A percentile compares a stretch with the other conserved stretches of the same genome.
phyloP scores from a whole-genome alignment of 768 basidiomycete species.

The Leccinellum luteum region DNA sequence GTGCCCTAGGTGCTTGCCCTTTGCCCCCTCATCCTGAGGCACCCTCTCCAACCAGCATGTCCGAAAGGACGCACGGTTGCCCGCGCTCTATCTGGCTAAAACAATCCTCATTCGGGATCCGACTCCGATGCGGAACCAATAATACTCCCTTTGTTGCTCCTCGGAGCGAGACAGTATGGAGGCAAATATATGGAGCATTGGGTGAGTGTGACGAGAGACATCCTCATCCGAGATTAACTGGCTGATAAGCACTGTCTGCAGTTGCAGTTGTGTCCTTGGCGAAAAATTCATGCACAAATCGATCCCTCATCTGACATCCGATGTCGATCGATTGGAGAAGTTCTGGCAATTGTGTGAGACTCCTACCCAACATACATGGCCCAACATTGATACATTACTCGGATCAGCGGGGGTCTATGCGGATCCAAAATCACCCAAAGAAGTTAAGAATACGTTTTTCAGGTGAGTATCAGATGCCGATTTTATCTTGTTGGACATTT shows the following conservation, averaged over 20 bases:
- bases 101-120: too few relatives aligned
- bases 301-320: constrained; percentile 83
- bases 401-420: constrained; percentile 78
- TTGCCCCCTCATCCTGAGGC: too few relatives aligned
- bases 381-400: constrained; percentile 69
- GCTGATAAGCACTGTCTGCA: constrained; percentile 29
- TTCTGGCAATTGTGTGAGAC: constrained; percentile 91
- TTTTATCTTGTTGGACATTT: background rate
- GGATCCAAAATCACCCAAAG: constrained; percentile 53
- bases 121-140: too few relatives aligned
- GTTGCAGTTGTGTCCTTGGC: constrained; percentile 86
- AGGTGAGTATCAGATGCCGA: constrained; percentile 42
- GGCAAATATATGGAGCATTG: constrained; percentile 98
- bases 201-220: constrained; percentile 46
- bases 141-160: too few relatives aligned
- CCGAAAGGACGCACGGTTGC: too few relatives aligned
- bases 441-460: constrained; percentile 56
- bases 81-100: too few relatives aligned
- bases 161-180: constrained; percentile 87
- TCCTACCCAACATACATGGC: constrained; percentile 81
- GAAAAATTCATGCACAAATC: constrained; percentile 92
- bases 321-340: constrained; percentile 87
- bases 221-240: background rate
- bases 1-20: too few relatives aligned
- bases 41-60: too few relatives aligned